Conservation (phyloP, 2,329 filamentous ascomycete species). For the Beauveria pseudobassiana region DNA sequence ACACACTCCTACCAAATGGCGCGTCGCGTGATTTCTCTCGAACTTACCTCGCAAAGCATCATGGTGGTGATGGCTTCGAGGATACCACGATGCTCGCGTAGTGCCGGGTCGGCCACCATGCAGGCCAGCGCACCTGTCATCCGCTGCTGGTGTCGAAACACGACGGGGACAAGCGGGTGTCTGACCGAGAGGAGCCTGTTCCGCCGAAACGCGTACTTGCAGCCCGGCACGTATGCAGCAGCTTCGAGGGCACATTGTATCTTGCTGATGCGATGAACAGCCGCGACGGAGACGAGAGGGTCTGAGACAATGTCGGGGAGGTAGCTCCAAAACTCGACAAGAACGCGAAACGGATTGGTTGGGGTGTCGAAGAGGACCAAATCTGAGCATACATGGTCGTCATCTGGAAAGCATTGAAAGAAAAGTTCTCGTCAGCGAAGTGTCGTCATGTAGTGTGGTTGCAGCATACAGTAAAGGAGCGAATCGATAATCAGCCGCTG, state of each 20-base stretch:
- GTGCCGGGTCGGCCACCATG: constrained; percentile 2
- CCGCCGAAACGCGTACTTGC: neutral
- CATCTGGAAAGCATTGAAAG: neutral
- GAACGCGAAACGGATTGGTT: constrained; percentile 6
- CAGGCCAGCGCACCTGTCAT: constrained; percentile 6
- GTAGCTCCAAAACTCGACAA: constrained; percentile 9
- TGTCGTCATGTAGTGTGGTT: too few species aligned
- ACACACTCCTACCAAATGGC: neutral
- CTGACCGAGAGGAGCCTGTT: constrained; percentile 6
- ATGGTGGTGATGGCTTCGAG: constrained; percentile 6
- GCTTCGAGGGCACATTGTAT: neutral
- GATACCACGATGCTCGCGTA: neutral
- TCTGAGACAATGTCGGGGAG: constrained; percentile 11
- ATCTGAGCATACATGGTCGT: constrained; percentile 7
- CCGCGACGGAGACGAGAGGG: constrained; percentile 7
- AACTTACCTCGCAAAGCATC: constrained; percentile 9
- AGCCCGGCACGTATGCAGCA: neutral
- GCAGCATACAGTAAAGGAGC: constrained; percentile 9
- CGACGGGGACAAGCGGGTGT: constrained; percentile 6
- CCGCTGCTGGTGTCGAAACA: constrained; percentile 11
- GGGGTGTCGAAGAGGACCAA: constrained; percentile 14
- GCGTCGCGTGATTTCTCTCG: too few species aligned
- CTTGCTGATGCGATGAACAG: constrained; percentile 12
- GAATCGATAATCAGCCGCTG: constrained; percentile 10
- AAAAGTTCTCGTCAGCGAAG: too few species aligned